Base-by-base conservation (phyloP, 371 early-diverging fungal species). In the Saksenaea vasiformis region DNA sequence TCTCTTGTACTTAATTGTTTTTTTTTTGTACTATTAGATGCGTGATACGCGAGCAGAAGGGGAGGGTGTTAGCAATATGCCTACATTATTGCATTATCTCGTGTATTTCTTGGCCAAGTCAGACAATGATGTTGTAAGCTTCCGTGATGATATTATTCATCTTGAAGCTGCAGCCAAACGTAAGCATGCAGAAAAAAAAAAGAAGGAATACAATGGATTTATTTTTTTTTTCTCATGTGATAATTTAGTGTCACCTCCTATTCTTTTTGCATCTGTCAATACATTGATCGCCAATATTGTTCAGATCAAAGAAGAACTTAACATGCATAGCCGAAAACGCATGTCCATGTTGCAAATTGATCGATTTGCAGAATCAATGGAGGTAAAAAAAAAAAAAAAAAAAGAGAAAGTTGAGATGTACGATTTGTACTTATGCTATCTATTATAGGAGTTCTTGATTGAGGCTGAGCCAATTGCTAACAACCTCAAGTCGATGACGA, bases 11-110 rank as follows among this genome's bases (percentile, higher is more conserved):
- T n/a, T n/a, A n/a, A n/a, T n/a, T 56, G 22, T 19, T 13, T 13
- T 26, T 28, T 22, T 22, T 26, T 34, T 60, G 2, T 36, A 34
- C 43, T 17, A 17, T 22, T 65, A 90, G 87, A 85, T 94, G 71
- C 79, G 82, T 56, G 91, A 91, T 55, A 90, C 87, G 1, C 84
- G 85, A 58, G 88, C 90, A 1, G 85, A 80, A 44, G 83, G 82
- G 11, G 84, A 82, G 28, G 83, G 79, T 22, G 70, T 76, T 13
- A 81, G 78, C 55, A 84, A 81, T 34, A 78, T 86, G 19, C 83
- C 87, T 9, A 92, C 92, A 10, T 71, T 93, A 35, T 71, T 94
- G 24, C 93, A 94, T 66, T 93, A 91, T 65, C 71, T 94, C 11
- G 91, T 87, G 1, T 73, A 83, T 55, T 76, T 86, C 27, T 63